phyloP scores from a whole-genome alignment of 768 basidiomycete genomes.

The Ramaria sp. region DNA sequence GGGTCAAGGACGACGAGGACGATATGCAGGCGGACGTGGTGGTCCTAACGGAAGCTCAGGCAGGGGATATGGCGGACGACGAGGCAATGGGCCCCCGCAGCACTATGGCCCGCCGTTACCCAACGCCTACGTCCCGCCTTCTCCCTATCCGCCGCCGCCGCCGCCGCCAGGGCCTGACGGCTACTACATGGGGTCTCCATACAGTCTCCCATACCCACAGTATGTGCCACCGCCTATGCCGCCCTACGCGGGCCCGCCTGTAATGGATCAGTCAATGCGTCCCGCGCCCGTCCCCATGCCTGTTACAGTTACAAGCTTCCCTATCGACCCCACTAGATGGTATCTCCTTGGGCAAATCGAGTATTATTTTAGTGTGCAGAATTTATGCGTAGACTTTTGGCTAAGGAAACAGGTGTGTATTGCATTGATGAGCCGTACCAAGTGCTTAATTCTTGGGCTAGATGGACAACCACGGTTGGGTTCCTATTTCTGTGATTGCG shows the following conservation, averaged over 20 bases:
- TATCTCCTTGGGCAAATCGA: conserved; percentile 77
- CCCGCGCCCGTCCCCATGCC: conserved; percentile 34
- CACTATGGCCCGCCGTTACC: conserved; percentile 2
- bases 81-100: conserved; percentile 16
- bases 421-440: neutral
- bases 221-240: conserved; percentile 13
- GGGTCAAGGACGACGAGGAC: conserved; percentile 23
- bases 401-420: conserved; percentile 61
- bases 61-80: conserved; percentile 26
- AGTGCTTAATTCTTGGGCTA: conserved; percentile 21
- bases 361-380: conserved; percentile 87
- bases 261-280: conserved; percentile 9
- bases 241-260: conserved; percentile 18
- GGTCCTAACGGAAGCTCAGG: conserved; percentile 16
- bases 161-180: neutral
- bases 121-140: conserved; percentile 15
- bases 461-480: conserved; percentile 91
- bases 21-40: conserved; percentile 21
- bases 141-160: conserved; percentile 17
- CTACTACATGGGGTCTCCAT: conserved; percentile 7
- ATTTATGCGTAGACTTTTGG: conserved; percentile 80
- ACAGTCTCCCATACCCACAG: conserved; percentile 6
- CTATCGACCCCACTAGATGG: conserved; percentile 54
- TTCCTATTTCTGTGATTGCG: conserved; percentile 68
- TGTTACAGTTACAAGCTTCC: conserved; percentile 35